A percentile compares a stretch with the other conserved stretches of the same genome.
Conservation (phyloP, 176 grass and related monocot genomes). For the Typha latifolia region DNA sequence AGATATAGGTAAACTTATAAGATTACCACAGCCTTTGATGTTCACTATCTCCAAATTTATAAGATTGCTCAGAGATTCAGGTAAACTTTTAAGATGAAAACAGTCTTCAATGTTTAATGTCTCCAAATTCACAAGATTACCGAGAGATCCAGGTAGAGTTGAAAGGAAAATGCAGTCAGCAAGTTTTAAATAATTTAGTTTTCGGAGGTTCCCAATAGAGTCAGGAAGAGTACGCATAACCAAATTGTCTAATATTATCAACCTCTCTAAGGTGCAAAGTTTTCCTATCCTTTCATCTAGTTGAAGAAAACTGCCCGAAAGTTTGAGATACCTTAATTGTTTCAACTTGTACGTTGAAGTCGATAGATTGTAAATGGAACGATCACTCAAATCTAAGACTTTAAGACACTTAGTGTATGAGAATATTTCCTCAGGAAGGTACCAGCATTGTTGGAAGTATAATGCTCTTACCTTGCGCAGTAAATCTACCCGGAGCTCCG, state of each 20-base stretch:
- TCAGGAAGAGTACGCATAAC: conserved; percentile 13
- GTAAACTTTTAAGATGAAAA: no score
- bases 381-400: conserved; percentile 39
- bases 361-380: conserved; percentile 31
- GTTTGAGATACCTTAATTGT: conserved; percentile 43
- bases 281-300: conserved; percentile 6
- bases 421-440: conserved; percentile 24
- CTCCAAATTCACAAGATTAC: no score
- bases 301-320: conserved; percentile 35
- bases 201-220: conserved; percentile 1
- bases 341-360: conserved; percentile 25
- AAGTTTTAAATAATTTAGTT: conserved; percentile 22
- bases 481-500: conserved; percentile 26
- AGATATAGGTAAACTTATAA: conserved; percentile 7
- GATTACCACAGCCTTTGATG: no score
- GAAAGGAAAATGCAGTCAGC: conserved; percentile 23
- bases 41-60: no score
- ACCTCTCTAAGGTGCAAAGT: conserved; percentile 11
- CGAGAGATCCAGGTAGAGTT: no score
- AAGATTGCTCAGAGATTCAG: no score
- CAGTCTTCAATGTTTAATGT: no score
- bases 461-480: conserved; percentile 41
- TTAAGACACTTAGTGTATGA: conserved; percentile 32
- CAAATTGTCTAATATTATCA: conserved; percentile 14
- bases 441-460: conserved; percentile 20